Conservation (phyloP, 495 filamentous ascomycete genomes). For the Penicillium riverlandense region DNA sequence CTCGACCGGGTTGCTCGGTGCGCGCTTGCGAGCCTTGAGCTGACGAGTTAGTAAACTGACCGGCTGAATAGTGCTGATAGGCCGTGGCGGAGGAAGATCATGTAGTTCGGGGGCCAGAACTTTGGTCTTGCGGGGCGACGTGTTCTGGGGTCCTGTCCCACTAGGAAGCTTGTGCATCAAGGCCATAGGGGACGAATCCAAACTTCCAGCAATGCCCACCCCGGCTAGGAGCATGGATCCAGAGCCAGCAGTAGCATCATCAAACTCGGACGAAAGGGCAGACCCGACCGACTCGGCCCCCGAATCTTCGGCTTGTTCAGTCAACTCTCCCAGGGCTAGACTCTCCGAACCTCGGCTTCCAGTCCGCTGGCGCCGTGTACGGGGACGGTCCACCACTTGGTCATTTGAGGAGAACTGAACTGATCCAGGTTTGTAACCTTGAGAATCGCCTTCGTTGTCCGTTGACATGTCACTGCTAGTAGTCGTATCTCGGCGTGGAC, state of each 20-base stretch:
- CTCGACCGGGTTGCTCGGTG: constrained; percentile 77
- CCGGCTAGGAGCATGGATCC: constrained; percentile 47
- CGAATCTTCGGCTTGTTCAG: constrained; percentile 53
- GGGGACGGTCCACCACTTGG: constrained; percentile 51
- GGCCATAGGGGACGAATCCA: constrained; percentile 36
- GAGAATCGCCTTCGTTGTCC: constrained; percentile 74
- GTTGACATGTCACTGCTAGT: constrained; percentile 91
- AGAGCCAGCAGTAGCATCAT: constrained; percentile 56
- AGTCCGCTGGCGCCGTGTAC: constrained; percentile 53
- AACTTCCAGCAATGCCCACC: constrained; percentile 36
- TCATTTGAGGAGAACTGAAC: constrained; percentile 44
- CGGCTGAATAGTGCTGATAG: constrained; percentile 76
- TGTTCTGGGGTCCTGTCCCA: constrained; percentile 27
- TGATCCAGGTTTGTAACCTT: constrained; percentile 54
- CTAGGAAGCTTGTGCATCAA: constrained; percentile 39
- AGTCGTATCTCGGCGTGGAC: constrained; percentile 73
- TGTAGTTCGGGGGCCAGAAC: constrained; percentile 54
- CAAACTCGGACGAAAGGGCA: constrained; percentile 62
- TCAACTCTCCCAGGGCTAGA: constrained; percentile 26
- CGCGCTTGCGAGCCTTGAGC: constrained; percentile 71
- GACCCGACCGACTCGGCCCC: constrained; percentile 59
- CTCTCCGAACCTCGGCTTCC: constrained; percentile 40
- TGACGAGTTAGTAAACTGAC: constrained; percentile 64
- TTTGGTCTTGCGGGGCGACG: constrained; percentile 54
- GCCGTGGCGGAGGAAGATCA: constrained; percentile 85